A percentile compares a stretch with the other conserved stretches of the same genome.
These are phyloP conservation scores for Alternaria metachromatica DNA, from an alignment of 2,329 filamentous ascomycete genomes.

Conservation along the genomic window DNA sequence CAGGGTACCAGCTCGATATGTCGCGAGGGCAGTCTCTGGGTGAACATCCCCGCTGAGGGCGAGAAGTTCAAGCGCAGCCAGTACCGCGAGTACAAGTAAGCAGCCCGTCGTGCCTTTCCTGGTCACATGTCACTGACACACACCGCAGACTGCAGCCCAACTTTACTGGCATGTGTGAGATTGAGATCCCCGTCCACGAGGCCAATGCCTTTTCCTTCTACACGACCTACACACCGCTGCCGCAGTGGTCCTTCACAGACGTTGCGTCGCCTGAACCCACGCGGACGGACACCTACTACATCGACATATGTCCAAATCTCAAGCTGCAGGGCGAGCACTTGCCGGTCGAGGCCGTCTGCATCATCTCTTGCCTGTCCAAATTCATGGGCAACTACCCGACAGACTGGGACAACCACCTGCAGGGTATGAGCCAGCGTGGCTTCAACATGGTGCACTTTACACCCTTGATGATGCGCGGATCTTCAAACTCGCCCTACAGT, in stretches of 20 bases:
- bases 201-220: conserved; percentile 95
- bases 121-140: conserved; percentile 17
- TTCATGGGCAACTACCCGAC: conserved; percentile 93
- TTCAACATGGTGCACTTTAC: conserved; percentile 99
- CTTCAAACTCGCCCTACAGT: conserved; percentile 96
- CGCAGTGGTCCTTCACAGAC: conserved; percentile 71
- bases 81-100: conserved; percentile 90
- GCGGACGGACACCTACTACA: conserved; percentile 82
- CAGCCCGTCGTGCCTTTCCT: conserved; percentile 8
- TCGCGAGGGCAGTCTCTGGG: conserved; percentile 91
- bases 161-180: conserved; percentile 90
- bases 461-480: conserved; percentile 84
- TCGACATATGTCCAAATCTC: conserved; percentile 87
- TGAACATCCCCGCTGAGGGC: conserved; percentile 86
- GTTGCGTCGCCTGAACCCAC: conserved; percentile 62
- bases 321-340: conserved; percentile 75
- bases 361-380: conserved; percentile 95
- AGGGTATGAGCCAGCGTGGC: conserved; percentile 84
- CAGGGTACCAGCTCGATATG: conserved; percentile 96
- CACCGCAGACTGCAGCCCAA: conserved; percentile 76
- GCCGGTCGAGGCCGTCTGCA: conserved; percentile 83
- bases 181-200: conserved; percentile 82
- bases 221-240: conserved; percentile 87
- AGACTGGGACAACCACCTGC: conserved; percentile 89
- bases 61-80: conserved; percentile 76